Evolutionary conservation across 345 rosid genomes (phyloP), one percentile per base, ranked within the genome.

Genomic region (Hibiscus mutabilis): DNA sequence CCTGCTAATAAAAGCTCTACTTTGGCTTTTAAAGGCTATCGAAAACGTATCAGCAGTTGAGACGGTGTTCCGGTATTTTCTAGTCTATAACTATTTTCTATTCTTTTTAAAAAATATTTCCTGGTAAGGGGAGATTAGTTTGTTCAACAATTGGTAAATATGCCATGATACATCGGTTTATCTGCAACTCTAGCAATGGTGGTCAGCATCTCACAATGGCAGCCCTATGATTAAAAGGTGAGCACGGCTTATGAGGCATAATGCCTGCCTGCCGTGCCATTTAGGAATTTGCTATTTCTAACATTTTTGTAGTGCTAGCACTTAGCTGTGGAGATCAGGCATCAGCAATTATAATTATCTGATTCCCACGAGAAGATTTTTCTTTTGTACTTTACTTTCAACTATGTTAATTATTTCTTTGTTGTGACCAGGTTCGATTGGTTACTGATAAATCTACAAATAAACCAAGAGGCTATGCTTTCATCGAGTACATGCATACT

Each of bases 401-500:
- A 73, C 64, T 53, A 73, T 68, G 57, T 65, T 77, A 83, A 78
- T 79, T 80, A 81, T 75, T 59, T 31, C 81, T 77, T 74, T 69
- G 24, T 53, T 80, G 77, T 72, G 74, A 65, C 79, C 88, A 95
- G 99, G 94, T 95, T 74, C 85, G 89, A 62, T 59, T 90, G 84
- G 83, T 92, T 69, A 84, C 88, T 63, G 97, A 90, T 79, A 85
- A 86, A 74, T 82, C 68, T 62, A 82, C 92, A 53, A 90, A 88
- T 74, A 95, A 95, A 78, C 94, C 99, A 53, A 92, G 81, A 80
- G 99, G 99, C 77, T 92, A 95, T 78, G 98, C 94, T 75, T 95
- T 95, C 88, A 88, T 95, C 0, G 98, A 92, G 84, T 95, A 86
- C 77, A 73, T 87, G 86, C 97, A 92, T 79, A 95, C 98, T 55